Base-by-base conservation (phyloP, 2,329 filamentous ascomycete genomes). In the Cercospora brassicicola region DNA sequence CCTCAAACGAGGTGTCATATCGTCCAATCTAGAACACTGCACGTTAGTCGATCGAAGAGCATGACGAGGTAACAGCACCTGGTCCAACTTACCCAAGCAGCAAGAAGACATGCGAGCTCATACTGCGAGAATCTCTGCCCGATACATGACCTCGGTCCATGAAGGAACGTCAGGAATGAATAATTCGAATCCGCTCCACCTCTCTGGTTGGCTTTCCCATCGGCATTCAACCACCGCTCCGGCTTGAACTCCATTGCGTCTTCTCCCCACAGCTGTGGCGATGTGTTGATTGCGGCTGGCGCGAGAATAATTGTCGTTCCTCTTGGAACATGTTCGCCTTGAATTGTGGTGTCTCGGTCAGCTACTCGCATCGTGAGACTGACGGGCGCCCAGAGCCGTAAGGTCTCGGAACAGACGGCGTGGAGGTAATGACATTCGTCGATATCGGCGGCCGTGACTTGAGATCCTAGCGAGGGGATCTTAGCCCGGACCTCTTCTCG, bases 81-180 rank as follows among this genome's bases (percentile, higher is more conserved):
- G 11, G n/a, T 8, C 15, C 36, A 26, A 42, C 61, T 55, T 39
- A 64, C 85, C 84, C 91, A 88, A 8, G 87, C 85, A 23, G 93
- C 93, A 57, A 97, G 77, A 70, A 97, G 81, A 76, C 91, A 94
- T 8, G 92, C 92, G 79, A 97, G 91, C 82, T 97, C 94, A 0
- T 90, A 88, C 77, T 88, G 90, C 0, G 94, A 91, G 80, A 97
- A 97, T 2, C 84, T 84, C 78, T 89, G 86, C 0, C 93, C 94
- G 73, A 97, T 97, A 77, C 94, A 97, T 76, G 90, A 91, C 63
- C 93, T 83, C 1, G 93, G 93, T 0, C 94, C 94, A 77, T 96
- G 92, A 67, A 97, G 79, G 80, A 97, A 97, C 0, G 92, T 94
- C 80, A 94, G 77, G 74, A 91, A 89, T 0, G 89, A 87, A 77